These are phyloP conservation scores for Trichosporon coremiiforme DNA, from an alignment of 1,284 basidiomycete species.

Conservation along the genomic window DNA sequence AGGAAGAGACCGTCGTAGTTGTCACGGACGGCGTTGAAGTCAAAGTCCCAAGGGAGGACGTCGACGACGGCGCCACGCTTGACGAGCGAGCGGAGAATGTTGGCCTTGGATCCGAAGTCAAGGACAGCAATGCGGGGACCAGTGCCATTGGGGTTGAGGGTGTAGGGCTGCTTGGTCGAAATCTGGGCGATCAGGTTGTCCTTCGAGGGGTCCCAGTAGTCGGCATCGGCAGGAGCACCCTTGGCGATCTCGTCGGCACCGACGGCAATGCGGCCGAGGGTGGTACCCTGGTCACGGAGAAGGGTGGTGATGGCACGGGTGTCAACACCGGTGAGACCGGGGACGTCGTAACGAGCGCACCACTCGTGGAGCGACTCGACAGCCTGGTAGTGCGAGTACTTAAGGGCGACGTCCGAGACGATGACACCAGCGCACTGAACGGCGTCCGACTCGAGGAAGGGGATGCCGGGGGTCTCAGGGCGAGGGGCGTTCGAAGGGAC, in stretches of 20 bases:
- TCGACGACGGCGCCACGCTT: constrained; percentile 88
- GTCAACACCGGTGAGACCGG: constrained; percentile 94
- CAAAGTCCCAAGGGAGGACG: constrained; percentile 95
- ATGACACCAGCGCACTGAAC: constrained; percentile 93
- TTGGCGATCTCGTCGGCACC: constrained; percentile 72
- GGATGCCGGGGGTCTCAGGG: constrained; percentile 80
- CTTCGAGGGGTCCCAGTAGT: constrained; percentile 88
- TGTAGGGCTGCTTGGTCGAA: constrained; percentile 82
- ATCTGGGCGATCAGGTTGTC: constrained; percentile 94
- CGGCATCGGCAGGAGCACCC: constrained; percentile 62
- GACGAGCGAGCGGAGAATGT: constrained; percentile 90
- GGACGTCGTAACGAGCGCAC: constrained; percentile 88
- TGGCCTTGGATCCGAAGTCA: constrained; percentile 97
- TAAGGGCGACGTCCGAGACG: constrained; percentile 91
- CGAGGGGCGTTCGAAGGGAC: constrained; percentile 82
- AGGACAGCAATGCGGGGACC: constrained; percentile 91
- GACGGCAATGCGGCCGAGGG: constrained; percentile 85
- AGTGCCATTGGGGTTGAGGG: constrained; percentile 76
- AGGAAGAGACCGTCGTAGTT: constrained; percentile 94
- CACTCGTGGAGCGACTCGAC: constrained; percentile 90
- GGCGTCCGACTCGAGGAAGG: constrained; percentile 82
- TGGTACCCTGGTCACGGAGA: constrained; percentile 95
- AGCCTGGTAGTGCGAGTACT: constrained; percentile 91
- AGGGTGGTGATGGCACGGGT: constrained; percentile 94
- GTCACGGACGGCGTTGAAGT: constrained; percentile 88